phyloP scores from a whole-genome alignment of 2,329 filamentous ascomycete species.

The Monilinia vaccinii-corymbosi region DNA sequence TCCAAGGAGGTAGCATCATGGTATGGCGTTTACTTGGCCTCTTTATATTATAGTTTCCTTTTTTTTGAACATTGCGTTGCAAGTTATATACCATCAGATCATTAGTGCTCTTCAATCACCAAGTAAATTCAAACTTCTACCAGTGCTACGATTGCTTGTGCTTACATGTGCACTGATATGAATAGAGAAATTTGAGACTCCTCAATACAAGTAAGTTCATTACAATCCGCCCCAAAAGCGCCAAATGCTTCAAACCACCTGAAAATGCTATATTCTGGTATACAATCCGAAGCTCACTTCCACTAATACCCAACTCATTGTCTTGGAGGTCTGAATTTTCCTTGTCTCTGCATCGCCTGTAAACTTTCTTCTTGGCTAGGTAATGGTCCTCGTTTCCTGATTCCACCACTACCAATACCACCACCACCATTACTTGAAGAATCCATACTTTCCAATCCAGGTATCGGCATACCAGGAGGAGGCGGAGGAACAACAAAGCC shows the following conservation, averaged over 20 bases:
- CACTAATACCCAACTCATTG: constrained; percentile 8
- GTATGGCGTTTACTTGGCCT: constrained; percentile 12
- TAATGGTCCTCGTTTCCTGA: constrained; percentile 57
- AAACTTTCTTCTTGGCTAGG: constrained; percentile 80
- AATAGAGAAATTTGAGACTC: not conserved
- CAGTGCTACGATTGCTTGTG: not conserved
- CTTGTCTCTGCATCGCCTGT: constrained; percentile 62
- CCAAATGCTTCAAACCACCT: not conserved
- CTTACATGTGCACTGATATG: not conserved
- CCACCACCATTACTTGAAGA: constrained; percentile 18
- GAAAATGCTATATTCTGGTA: constrained; percentile 7
- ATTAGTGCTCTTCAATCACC: constrained; percentile 9
- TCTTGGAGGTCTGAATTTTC: constrained; percentile 45
- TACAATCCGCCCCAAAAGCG: not conserved
- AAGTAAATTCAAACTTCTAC: not conserved
- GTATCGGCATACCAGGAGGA: constrained; percentile 30
- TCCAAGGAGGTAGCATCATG: constrained; percentile 12
- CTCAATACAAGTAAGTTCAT: not conserved
- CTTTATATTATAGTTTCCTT: not conserved
- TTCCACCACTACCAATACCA: constrained; percentile 32
- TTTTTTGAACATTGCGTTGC: not conserved
- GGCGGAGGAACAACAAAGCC: constrained; percentile 31
- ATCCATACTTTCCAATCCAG: constrained; percentile 26
- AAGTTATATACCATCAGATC: constrained; percentile 11
- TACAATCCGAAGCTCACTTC: not conserved